These are phyloP conservation scores for Linnemannia hyalina DNA, from an alignment of 192 early-diverging fungal genomes.

Conservation along the genomic window DNA sequence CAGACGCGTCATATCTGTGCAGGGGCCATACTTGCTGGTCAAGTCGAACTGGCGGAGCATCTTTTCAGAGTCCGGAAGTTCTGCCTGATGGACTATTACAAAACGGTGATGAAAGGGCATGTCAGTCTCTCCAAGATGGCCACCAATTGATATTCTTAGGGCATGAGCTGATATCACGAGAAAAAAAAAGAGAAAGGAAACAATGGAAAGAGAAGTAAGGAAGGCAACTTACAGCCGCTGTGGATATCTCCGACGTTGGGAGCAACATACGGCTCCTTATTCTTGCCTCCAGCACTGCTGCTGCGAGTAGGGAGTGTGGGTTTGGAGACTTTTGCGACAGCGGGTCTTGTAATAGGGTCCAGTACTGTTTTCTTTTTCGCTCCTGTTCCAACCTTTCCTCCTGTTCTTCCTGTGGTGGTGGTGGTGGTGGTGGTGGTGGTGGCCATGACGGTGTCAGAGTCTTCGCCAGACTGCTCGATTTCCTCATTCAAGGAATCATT, in stretches of 20 bases:
- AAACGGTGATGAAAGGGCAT: neutral
- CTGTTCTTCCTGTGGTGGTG: neutral
- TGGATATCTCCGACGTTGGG: constrained; percentile 45
- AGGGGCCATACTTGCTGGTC: constrained; percentile 42
- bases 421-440: neutral
- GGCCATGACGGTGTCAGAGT: neutral
- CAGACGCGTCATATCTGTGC: constrained; percentile 42
- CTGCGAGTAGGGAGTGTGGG: neutral
- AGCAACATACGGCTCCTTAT: neutral
- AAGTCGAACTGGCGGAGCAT: constrained; percentile 50
- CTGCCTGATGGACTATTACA: constrained; percentile 37
- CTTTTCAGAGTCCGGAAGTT: constrained; percentile 33
- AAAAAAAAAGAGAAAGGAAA: neutral
- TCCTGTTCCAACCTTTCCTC: neutral
- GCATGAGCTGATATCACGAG: neutral
- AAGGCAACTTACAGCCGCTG: constrained; percentile 34
- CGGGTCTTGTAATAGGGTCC: neutral
- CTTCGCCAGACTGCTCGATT: constrained; percentile 31
- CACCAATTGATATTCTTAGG: neutral
- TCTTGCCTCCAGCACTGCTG: neutral
- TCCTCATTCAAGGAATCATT: constrained; percentile 13
- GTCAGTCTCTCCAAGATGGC: neutral
- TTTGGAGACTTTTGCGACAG: neutral
- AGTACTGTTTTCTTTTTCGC: neutral
- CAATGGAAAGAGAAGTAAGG: neutral